Conservation (phyloP, 169 alveolate genomes). For the Sarcocystis neurona region DNA sequence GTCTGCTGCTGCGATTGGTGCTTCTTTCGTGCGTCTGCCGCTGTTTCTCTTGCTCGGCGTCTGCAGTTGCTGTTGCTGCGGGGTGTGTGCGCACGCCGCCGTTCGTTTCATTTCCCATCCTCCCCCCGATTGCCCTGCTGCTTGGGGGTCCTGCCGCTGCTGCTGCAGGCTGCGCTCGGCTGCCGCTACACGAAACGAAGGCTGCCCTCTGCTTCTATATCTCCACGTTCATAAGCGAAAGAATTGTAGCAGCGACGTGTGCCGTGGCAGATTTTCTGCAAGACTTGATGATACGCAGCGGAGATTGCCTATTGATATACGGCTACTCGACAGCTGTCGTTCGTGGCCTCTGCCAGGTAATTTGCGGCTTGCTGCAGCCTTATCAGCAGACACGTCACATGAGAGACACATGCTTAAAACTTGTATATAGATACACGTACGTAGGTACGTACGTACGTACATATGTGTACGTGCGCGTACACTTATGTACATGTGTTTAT, state of each 20-base stretch:
- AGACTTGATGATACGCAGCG: constrained; percentile 1
- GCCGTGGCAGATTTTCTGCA: constrained; percentile 14
- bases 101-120: too few relatives aligned
- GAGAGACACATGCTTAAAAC: not conserved
- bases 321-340: constrained; percentile 45
- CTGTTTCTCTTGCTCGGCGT: not conserved
- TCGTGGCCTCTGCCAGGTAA: constrained; percentile 5
- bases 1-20: too few relatives aligned
- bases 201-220: constrained; percentile 15
- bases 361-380: not conserved
- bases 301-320: constrained; percentile 31
- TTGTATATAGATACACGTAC: not conserved
- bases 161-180: constrained; percentile 13
- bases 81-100: too few relatives aligned
- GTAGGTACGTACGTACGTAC: not conserved
- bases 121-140: not conserved
- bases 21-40: not conserved
- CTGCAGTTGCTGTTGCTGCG: too few relatives aligned
- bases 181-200: constrained; percentile 43
- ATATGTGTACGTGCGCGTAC: not conserved
- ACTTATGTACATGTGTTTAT: not conserved
- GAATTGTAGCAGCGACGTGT: constrained; percentile 29
- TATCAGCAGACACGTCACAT: too few relatives aligned
- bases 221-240: not conserved
- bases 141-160: not conserved